These are phyloP conservation scores for Neonothopanus nambi DNA, from an alignment of 1,284 basidiomycete genomes.

Conservation along the genomic window DNA sequence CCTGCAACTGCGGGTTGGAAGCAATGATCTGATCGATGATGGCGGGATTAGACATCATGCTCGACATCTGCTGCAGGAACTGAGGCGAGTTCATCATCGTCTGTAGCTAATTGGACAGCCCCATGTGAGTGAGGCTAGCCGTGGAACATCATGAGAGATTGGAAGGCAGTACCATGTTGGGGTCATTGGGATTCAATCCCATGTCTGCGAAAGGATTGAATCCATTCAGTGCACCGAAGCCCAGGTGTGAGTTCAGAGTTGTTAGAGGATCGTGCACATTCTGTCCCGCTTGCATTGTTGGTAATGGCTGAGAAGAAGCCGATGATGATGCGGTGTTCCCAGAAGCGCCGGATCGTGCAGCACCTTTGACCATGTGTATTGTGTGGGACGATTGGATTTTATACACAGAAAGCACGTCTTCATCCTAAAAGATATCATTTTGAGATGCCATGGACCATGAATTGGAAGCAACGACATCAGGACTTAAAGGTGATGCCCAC, in stretches of 20 bases:
- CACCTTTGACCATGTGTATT: constrained; percentile 92
- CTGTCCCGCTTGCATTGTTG: constrained; percentile 82
- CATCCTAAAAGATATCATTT: constrained; percentile 57
- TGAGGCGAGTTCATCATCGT: constrained; percentile 82
- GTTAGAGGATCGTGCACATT: constrained; percentile 80
- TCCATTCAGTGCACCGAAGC: constrained; percentile 73
- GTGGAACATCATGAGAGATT: background rate
- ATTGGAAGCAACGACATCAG: too few species aligned
- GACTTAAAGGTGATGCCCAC: constrained; percentile 38
- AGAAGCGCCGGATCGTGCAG: constrained; percentile 48
- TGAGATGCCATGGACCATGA: constrained; percentile 18
- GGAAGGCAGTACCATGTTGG: constrained; percentile 78
- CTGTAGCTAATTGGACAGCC: constrained; percentile 59
- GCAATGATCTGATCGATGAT: constrained; percentile 85
- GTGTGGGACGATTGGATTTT: constrained; percentile 89
- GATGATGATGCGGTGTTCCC: constrained; percentile 27
- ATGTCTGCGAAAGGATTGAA: constrained; percentile 88
- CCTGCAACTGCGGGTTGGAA: constrained; percentile 75
- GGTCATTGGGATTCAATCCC: constrained; percentile 85
- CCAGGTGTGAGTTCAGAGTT: constrained; percentile 68
- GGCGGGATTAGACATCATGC: constrained; percentile 76
- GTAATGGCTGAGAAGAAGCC: constrained; percentile 52
- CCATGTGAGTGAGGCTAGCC: too few species aligned
- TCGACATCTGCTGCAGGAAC: constrained; percentile 76
- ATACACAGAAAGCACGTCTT: constrained; percentile 79